Base-by-base conservation (phyloP, 2,329 filamentous ascomycete genomes). In the Aspergillus novoparasiticus region DNA sequence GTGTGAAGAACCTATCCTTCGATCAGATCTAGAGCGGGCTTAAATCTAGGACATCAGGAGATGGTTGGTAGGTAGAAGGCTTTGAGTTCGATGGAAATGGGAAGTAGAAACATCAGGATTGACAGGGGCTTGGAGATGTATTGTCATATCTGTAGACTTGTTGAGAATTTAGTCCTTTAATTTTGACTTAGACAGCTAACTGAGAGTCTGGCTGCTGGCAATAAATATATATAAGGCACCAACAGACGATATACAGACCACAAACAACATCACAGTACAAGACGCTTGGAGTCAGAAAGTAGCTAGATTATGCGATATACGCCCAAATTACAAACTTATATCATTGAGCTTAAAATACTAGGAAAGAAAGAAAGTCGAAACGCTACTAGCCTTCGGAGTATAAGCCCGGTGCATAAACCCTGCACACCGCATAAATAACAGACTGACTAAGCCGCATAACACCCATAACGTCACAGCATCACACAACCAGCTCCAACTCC, bases 1-100 rank as follows among this genome's bases (percentile, higher is more conserved):
- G 61, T 8, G 50, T 65, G 34, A 58, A 54, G 6, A 65, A 65
- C n/a, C 34, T 65, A 8, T 63, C 60, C 0, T 54, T 66, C 8
- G 43, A 64, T n/a, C 59, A 59, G 58, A 59, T 55, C 6, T 64
- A 60, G 41, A 54, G 16, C 10, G 46, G 5, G 30, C 3, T 19
- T 14, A 9, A 8, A 26, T 55, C 23, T 4, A 26, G 30, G 12
- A 5, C n/a, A 14, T 8, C 9, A 21, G 39, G 19, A n/a, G 8
- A 19, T 28, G 12, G 21, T 2, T 28, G 46, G 46, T 12, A 51
- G 10, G 9, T 9, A 51, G 19, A 3, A 10, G 28, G 19, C 30
- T 1, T 19, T 8, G 26, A 30, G n/a, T 10, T 11, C n/a, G 14
- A 50, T n/a, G 2, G 8, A 3, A n/a, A 1, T 41, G 39, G 36